Base-by-base conservation (phyloP, 345 rosid species). In the Abelmoschus esculentus region DNA sequence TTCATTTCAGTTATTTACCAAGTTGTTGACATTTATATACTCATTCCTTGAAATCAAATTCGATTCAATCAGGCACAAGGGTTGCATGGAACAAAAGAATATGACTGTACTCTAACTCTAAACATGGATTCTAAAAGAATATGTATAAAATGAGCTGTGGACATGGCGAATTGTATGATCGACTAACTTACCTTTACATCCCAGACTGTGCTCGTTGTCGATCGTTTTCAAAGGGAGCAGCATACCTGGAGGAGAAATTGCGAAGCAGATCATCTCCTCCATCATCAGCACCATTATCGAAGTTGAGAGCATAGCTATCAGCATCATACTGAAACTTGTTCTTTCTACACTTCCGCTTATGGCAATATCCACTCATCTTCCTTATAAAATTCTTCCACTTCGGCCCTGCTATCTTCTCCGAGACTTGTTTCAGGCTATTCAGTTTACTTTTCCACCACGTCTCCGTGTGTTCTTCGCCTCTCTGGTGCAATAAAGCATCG, bases 281-380 rank as follows among this genome's bases (percentile, higher is more conserved):
- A 4, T 44, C 34, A 7, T 71, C 77, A 29, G 10, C 55, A 17
- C 84, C 80, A 14, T 73, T 7, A 12, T 86, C 92, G 58, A 88
- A 88, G 73, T 87, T 85, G 18, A 87, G 85, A 7, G 88, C 87
- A 67, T 87, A 87, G 77, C 86, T 84, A 26, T 77, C 69, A 13
- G 90, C 66, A 68, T 84, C 87, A 56, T 88, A 88, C 6, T 81
- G 82, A 61, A 77, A 79, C 67, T 56, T 64, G 42, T 66, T 63
- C 47, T 66, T 57, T 46, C 42, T 71, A 15, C 47, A 71, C 81
- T 38, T 80, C 9, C 66, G 70, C 18, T 66, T 67, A 18, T 50
- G 74, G 73, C 63, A 66, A 26, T 60, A 77, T 4, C 74, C 79
- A 29, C 86, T 74, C 3, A 79, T 66, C 63, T 77, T 86, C 65